Conservation (phyloP, 176 grass and related monocot species). For the Phoenix dactylifera region DNA sequence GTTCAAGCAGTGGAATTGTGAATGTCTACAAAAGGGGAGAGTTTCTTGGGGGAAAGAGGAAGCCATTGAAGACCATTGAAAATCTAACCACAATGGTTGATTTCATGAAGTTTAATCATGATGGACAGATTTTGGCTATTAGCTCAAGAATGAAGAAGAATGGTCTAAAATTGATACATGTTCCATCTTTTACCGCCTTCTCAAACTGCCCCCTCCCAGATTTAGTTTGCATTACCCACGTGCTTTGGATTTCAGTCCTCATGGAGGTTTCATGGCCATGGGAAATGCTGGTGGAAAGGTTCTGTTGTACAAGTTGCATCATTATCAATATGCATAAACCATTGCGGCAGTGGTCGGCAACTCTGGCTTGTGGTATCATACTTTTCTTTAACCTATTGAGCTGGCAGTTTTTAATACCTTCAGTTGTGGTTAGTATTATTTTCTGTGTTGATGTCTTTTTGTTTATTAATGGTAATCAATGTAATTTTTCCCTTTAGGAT, state of each 20-base stretch:
- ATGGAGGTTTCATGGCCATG: too few species aligned
- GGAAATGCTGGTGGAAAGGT: conserved; percentile 27
- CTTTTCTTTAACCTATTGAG: too few species aligned
- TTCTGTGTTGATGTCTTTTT: too few species aligned
- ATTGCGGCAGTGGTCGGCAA: too few species aligned
- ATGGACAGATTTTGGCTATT: conserved; percentile 56
- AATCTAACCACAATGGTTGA: conserved; percentile 54
- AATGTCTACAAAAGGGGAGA: conserved; percentile 70
- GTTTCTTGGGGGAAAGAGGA: conserved; percentile 64
- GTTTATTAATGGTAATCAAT: too few species aligned
- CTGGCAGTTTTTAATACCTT: too few species aligned
- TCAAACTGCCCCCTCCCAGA: conserved; percentile 63
- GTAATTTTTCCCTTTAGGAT: too few species aligned
- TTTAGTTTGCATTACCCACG: conserved; percentile 3
- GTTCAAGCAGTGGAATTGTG: conserved; percentile 65
- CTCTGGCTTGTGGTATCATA: too few species aligned
- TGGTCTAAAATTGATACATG: conserved; percentile 57
- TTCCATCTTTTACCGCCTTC: conserved; percentile 57
- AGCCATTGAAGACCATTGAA: conserved; percentile 49
- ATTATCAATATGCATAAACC: conserved; percentile 27
- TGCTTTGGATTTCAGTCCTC: too few species aligned
- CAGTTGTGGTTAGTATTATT: too few species aligned
- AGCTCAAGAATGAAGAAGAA: conserved; percentile 60
- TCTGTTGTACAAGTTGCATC: conserved; percentile 73
- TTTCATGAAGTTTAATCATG: conserved; percentile 64